Evolutionary conservation across 108 stramenopile species (phyloP).

Genomic region (Cyclotella kingstonii): DNA sequence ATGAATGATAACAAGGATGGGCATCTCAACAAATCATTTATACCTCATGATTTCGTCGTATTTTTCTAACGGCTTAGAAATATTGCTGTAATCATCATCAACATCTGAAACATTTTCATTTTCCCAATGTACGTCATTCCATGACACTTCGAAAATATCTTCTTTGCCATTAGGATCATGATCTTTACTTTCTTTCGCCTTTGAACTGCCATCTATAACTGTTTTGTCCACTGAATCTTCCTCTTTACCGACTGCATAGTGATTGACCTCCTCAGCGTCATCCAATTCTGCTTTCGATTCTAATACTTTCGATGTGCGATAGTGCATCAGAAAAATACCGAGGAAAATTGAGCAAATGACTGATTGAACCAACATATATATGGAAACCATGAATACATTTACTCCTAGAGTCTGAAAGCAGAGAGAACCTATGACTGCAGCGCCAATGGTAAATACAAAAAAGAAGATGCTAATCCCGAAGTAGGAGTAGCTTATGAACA

Average conservation of each 20-base stretch:
- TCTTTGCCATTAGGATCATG: not conserved
- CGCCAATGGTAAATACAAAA: conserved; percentile 15
- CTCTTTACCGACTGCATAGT: conserved; percentile 5
- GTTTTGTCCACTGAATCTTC: not conserved
- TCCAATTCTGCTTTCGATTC: not conserved
- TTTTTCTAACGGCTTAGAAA: not conserved
- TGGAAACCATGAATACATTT: conserved; percentile 28
- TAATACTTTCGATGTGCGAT: conserved; percentile 5
- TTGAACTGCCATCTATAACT: not conserved
- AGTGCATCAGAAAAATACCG: conserved; percentile 4
- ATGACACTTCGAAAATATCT: not conserved
- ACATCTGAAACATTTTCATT: no score
- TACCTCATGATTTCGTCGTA: not conserved
- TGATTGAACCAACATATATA: conserved; percentile 20
- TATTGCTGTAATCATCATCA: conserved; percentile 10
- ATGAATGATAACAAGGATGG: no score
- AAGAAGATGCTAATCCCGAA: conserved; percentile 30
- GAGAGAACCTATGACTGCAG: conserved; percentile 23
- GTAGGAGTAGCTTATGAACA: conserved; percentile 21
- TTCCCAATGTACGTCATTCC: no score
- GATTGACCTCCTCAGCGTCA: not conserved
- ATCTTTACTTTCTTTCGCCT: not conserved
- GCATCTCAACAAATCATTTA: not conserved
- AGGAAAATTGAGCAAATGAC: conserved; percentile 26
- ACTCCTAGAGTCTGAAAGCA: conserved; percentile 26